Evolutionary conservation across 2,329 filamentous ascomycete species (phyloP).

Genomic region (Neofusicoccum sp.): DNA sequence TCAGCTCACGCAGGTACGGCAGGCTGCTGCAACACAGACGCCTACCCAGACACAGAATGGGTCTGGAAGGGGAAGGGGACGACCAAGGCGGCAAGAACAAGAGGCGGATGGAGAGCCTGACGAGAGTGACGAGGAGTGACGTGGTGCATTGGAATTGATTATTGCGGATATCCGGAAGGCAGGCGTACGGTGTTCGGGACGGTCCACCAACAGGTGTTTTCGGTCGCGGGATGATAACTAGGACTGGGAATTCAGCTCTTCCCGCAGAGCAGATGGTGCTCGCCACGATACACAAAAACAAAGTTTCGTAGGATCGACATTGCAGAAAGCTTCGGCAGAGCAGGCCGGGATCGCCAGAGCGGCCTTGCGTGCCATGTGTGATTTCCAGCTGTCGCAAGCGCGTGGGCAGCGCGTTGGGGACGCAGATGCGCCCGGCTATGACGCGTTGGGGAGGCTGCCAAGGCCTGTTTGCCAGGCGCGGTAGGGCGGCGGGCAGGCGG

Average conservation of each 20-base stretch:
- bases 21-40: neutral
- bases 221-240: neutral
- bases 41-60: neutral
- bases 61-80: neutral
- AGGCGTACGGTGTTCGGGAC: conserved; percentile 13
- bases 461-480: conserved; percentile 3
- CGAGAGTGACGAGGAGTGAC: conserved; percentile 13
- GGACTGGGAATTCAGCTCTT: neutral
- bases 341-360: neutral
- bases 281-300: no score
- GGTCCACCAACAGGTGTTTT: neutral
- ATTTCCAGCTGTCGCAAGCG: neutral
- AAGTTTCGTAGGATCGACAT: neutral
- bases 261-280: neutral
- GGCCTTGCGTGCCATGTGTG: no score
- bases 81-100: neutral
- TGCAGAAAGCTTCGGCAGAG: neutral
- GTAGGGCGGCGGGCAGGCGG: neutral
- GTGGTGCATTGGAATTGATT: neutral
- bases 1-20: conserved; percentile 17
- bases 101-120: neutral
- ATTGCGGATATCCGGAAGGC: neutral
- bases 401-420: neutral
- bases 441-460: conserved; percentile 2
- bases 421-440: neutral